phyloP scores from a whole-genome alignment of 108 stramenopile species.

The Schizochytrium sp. region DNA sequence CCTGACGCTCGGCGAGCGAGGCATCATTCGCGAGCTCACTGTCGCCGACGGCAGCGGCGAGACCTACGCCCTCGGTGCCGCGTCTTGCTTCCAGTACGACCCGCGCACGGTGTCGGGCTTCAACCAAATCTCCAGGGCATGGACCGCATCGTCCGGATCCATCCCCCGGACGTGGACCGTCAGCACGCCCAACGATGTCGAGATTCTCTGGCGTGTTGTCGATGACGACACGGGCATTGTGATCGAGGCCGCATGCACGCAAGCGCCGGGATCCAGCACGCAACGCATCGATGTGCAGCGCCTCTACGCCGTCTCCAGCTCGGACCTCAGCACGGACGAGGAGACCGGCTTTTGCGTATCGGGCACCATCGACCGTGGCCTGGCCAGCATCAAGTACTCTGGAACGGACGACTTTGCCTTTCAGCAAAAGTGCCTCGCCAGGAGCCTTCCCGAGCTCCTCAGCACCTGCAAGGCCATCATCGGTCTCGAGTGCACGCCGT shows the following conservation, averaged over 20 bases:
- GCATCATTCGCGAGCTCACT: not conserved
- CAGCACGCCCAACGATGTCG: not conserved
- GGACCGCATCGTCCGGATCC: not conserved
- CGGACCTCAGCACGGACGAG: not conserved
- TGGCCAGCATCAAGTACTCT: not conserved
- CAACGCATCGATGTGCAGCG: not conserved
- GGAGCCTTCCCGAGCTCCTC: not conserved
- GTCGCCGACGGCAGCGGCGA: slow-evolving; percentile 6
- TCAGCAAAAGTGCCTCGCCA: not conserved
- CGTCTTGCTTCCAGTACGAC: slow-evolving; percentile 1
- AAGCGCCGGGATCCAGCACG: not conserved
- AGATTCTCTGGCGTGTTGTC: not conserved
- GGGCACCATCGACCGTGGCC: not conserved
- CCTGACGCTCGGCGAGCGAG: slow-evolving; percentile 7
- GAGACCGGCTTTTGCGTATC: not conserved
- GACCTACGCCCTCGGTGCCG: not conserved
- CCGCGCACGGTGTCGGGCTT: not conserved
- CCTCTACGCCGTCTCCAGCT: not conserved
- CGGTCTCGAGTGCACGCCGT: not conserved
- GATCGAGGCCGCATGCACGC: not conserved
- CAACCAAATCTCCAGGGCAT: not conserved
- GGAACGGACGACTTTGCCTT: not conserved
- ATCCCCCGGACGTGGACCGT: not conserved
- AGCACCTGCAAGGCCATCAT: slow-evolving; percentile 13
- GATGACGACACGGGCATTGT: not conserved